A percentile compares a stretch with the other conserved stretches of the same genome.
These are phyloP conservation scores for bread wheat (Triticum aestivum) DNA, from an alignment of 176 grass and related monocot species.

Conservation along the genomic window IWGSC_CS_RefSeq_v2.1 NC_057800.1:120639557-120640056, in stretches of 20 bases:
- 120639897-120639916: constrained; percentile 90
- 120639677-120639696: constrained; percentile 39
- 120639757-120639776: not conserved
- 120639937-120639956: constrained; percentile 50
- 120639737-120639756: not conserved
- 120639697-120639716: not conserved
- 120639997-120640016: constrained; percentile 9
- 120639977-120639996: constrained; percentile 5
- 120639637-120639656: constrained; percentile 65
- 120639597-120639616: constrained; percentile 89
- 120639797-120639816: not conserved
- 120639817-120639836: not conserved
- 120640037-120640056: constrained; percentile 11
- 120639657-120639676: constrained; percentile 66
- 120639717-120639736: not conserved
- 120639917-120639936: constrained; percentile 69
- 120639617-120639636: constrained; percentile 85
- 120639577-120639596: not conserved
- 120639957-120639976: constrained; percentile 27
- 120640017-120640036: not conserved
- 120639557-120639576: not conserved
- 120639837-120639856: not conserved
- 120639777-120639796: not conserved
- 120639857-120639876: not conserved
- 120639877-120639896: constrained; percentile 62